These are phyloP conservation scores for Chlorociboria aeruginascens DNA, from an alignment of 495 filamentous ascomycete genomes.

Conservation along the genomic window DNA sequence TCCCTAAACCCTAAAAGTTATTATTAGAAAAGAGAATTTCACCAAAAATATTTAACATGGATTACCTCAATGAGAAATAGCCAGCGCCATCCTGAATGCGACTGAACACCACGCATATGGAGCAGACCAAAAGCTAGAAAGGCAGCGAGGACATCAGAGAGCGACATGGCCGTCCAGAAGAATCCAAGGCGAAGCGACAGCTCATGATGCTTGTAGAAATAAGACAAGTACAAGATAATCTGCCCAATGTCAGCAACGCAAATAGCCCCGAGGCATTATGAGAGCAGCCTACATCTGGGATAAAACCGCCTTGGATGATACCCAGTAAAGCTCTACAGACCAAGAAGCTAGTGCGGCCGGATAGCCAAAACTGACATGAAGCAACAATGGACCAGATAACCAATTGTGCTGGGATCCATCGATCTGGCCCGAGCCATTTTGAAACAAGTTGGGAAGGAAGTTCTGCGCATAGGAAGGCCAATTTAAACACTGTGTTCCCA, in stretches of 20 bases:
- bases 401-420: slow-evolving; percentile 81
- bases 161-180: slow-evolving; percentile 63
- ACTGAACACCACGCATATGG: slow-evolving; percentile 49
- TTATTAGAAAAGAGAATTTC: background rate
- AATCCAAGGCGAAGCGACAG: slow-evolving; percentile 53
- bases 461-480: slow-evolving; percentile 57
- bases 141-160: slow-evolving; percentile 53
- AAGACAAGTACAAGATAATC: slow-evolving; percentile 56
- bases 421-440: slow-evolving; percentile 69
- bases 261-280: background rate
- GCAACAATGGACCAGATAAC: slow-evolving; percentile 68
- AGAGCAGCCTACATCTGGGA: slow-evolving; percentile 25
- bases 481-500: slow-evolving; percentile 63
- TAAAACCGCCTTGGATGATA: slow-evolving; percentile 66
- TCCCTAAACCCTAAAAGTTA: slow-evolving; percentile 34
- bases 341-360: slow-evolving; percentile 48
- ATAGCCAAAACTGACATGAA: slow-evolving; percentile 52
- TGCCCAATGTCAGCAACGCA: slow-evolving; percentile 20
- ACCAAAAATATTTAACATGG: background rate
- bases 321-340: slow-evolving; percentile 54
- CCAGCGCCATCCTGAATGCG: slow-evolving; percentile 61
- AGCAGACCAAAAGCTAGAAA: slow-evolving; percentile 66
- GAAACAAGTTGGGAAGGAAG: slow-evolving; percentile 65
- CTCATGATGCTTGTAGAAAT: slow-evolving; percentile 66
- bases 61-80: slow-evolving; percentile 42